Conservation (phyloP, 768 basidiomycete species). For the Rhodocollybia butyracea region DNA sequence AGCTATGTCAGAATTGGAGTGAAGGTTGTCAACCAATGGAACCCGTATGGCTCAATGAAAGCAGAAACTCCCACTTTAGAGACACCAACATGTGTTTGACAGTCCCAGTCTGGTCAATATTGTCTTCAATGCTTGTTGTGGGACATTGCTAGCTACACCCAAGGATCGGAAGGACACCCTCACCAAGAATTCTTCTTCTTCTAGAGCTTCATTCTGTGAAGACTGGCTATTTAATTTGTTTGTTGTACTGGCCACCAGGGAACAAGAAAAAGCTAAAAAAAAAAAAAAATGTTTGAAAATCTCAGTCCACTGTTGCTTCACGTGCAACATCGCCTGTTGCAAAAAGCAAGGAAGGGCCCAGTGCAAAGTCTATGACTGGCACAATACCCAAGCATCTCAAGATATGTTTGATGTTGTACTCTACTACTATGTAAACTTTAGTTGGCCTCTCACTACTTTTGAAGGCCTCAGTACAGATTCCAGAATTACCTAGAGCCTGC, state of each 20-base stretch:
- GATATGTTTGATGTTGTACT: no score
- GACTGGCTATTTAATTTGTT: conserved; percentile 18
- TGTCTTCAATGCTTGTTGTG: conserved; percentile 75
- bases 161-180: conserved; percentile 17
- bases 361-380: not conserved
- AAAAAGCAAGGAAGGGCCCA: not conserved
- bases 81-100: conserved; percentile 53
- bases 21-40: conserved; percentile 16
- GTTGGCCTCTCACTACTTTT: no score
- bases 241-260: conserved; percentile 64
- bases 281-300: conserved; percentile 31
- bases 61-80: conserved; percentile 31
- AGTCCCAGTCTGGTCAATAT: conserved; percentile 90
- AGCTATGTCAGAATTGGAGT: not conserved
- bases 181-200: conserved; percentile 18
- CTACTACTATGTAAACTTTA: no score
- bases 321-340: conserved; percentile 39
- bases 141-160: conserved; percentile 55
- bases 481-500: no score
- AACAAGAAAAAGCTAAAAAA: conserved; percentile 76
- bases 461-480: no score
- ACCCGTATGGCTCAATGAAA: conserved; percentile 22
- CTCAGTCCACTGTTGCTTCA: conserved; percentile 41
- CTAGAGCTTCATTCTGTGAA: conserved; percentile 13
- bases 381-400: no score